A percentile compares a stretch with the other conserved stretches of the same genome.
phyloP scores from a whole-genome alignment of 2,329 filamentous ascomycete species.

The Beauveria caledonica region DNA sequence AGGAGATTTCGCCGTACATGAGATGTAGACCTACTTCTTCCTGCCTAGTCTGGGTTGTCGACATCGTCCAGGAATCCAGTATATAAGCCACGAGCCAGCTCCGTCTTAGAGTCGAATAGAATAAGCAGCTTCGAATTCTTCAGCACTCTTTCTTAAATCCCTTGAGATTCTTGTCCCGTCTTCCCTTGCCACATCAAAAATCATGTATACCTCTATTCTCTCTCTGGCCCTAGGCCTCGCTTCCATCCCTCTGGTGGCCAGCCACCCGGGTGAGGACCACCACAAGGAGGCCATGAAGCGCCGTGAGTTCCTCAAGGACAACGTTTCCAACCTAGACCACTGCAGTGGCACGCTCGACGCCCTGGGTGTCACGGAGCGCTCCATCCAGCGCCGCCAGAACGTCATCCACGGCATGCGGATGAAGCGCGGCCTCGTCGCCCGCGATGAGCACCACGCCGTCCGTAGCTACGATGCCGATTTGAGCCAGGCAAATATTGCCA shows the following conservation, averaged over 20 bases:
- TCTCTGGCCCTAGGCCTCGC: conserved; percentile 9
- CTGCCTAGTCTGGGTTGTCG: no score
- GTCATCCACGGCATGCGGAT: conserved; percentile 30
- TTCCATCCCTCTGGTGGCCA: conserved; percentile 15
- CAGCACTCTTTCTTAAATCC: no score
- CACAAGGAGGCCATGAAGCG: conserved; percentile 36
- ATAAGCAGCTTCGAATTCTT: no score
- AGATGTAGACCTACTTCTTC: no score
- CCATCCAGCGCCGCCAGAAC: conserved; percentile 31
- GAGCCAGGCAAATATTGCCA: conserved; percentile 24
- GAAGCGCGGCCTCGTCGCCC: conserved; percentile 22
- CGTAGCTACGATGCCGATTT: conserved; percentile 22
- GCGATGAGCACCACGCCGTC: background rate
- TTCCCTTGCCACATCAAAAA: no score
- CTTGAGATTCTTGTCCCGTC: no score
- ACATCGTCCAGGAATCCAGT: no score
- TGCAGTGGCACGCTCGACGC: conserved; percentile 34
- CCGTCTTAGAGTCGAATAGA: no score
- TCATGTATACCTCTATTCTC: background rate
- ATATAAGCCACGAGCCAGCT: no score
- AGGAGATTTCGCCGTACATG: background rate
- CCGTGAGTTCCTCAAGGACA: conserved; percentile 31
- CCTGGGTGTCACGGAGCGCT: conserved; percentile 32
- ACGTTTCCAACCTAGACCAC: conserved; percentile 31
- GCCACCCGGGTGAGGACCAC: conserved; percentile 38